Percentiles rank a stretch among this genome's conserved stretches.
These are phyloP conservation scores for Hyphopichia buzzinii DNA, from an alignment of 1,139 yeast genomes.

Conservation along the genomic window DNA sequence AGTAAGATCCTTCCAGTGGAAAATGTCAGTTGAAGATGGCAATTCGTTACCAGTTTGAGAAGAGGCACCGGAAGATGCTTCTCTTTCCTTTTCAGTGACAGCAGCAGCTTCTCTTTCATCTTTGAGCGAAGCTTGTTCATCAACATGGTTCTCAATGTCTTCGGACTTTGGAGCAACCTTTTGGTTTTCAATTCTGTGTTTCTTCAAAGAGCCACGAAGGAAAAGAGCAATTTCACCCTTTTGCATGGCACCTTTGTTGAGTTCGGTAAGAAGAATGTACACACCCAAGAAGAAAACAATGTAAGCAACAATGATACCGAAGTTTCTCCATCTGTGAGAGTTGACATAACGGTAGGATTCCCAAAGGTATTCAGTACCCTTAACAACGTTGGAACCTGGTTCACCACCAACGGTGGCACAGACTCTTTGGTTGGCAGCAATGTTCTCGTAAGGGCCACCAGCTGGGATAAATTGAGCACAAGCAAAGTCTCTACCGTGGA, in stretches of 20 bases:
- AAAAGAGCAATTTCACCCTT: conserved; percentile 80
- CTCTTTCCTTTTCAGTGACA: conserved; percentile 1
- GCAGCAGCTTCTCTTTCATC: conserved; percentile 14
- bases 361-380: conserved; percentile 57
- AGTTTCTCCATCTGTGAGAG: conserved; percentile 78
- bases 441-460: conserved; percentile 26
- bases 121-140: conserved; percentile 15
- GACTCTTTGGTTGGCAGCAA: conserved; percentile 39
- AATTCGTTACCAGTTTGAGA: conserved; percentile 4
- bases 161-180: conserved; percentile 8
- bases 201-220: conserved; percentile 35
- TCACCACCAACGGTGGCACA: conserved; percentile 65
- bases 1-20: conserved; percentile 79
- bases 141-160: conserved; percentile 16
- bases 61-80: conserved; percentile 4
- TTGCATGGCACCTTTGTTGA: conserved; percentile 71
- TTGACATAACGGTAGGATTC: conserved; percentile 48
- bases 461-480: conserved; percentile 32
- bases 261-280: conserved; percentile 59
- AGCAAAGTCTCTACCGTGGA: conserved; percentile 39
- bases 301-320: conserved; percentile 66
- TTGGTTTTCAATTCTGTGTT: conserved; percentile 18
- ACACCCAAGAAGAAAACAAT: conserved; percentile 51
- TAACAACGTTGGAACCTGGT: conserved; percentile 53
- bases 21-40: conserved; percentile 39